Base-by-base conservation (phyloP, 202 grass and related monocot species). In the Setaria viridis region DNA sequence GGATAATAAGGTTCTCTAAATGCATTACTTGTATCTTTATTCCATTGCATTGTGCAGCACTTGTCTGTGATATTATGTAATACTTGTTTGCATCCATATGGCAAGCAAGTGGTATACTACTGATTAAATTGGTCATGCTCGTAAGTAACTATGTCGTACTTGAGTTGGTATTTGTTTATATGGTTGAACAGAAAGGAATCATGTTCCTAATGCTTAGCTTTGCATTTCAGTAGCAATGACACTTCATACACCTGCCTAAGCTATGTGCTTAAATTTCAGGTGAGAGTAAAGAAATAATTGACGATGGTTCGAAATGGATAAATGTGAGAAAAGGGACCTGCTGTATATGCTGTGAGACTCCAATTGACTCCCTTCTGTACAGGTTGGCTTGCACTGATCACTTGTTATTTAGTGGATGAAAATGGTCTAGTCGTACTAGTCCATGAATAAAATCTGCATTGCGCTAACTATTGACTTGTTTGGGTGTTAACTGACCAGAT, bases 341-440 rank as follows among this genome's bases (percentile, higher is more conserved):
- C 39, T 95, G 95, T 75, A 82, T 95, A 77, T 98, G 95, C 83
- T 93, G 89, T 19, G 91, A 95, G 70, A 90, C 88, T 91, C 89
- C 91, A 62, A 95, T 98, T 59, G 95, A 98, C 76, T 94, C 95
- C 60, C 95, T 98, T 84, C 70, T 98, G 85, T 98, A 98, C 89
- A 95, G 95, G 95, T 98, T 25, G 69, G 53, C 10, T 39, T 17
- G 25, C 37, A 13, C 13, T 1, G 1, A 47, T 50, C 2, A 54
- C 11, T 10, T 74, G 13, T 54, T 78, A 41, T 72, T 81, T 48
- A 57, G 21, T 75, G 29, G 19, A n/a, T 47, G 41, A 21, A 62
- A 77, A 43, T 49, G 17, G 69, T 57, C 47, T 21, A 49, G 0
- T 9, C 15, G 7, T 3, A 62, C 11, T 32, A 62, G 58, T 29